Evolutionary conservation across 805 yeast genomes (phyloP).

Genomic region (Cyberlindnera nakhonratchasimensis): DNA sequence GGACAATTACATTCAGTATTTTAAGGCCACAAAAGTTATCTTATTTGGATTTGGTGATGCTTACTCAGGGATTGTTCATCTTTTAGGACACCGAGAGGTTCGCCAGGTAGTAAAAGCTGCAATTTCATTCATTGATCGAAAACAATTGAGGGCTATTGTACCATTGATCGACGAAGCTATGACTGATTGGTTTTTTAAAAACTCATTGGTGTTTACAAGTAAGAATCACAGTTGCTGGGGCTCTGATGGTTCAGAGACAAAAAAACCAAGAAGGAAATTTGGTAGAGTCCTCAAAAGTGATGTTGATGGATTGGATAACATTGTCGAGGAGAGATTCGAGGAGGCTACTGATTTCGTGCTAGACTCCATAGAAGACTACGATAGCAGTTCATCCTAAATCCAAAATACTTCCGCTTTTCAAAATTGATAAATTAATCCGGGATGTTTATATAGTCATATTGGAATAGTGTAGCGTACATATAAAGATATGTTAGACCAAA

Average conservation of each 20-base stretch:
- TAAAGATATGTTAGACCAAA: background rate
- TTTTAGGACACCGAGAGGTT: constrained; percentile 76
- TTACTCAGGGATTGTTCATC: constrained; percentile 79
- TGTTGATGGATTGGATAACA: constrained; percentile 68
- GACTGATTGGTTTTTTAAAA: constrained; percentile 87
- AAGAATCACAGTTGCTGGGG: constrained; percentile 81
- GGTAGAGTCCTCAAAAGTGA: constrained; percentile 83
- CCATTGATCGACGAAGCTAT: constrained; percentile 87
- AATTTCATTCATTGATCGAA: constrained; percentile 64
- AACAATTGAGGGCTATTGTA: constrained; percentile 71
- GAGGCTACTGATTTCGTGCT: constrained; percentile 82
- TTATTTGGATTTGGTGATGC: constrained; percentile 90
- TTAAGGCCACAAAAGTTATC: constrained; percentile 64
- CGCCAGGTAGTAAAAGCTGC: constrained; percentile 67
- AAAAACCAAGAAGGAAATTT: constrained; percentile 83
- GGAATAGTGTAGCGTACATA: too few relatives aligned
- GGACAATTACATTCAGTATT: constrained; percentile 85
- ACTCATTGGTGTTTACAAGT: constrained; percentile 79
- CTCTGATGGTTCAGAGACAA: constrained; percentile 41
- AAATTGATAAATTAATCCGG: background rate
- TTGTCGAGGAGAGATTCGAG: constrained; percentile 75
- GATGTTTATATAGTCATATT: background rate
- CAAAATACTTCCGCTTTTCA: background rate
- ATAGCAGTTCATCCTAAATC: constrained; percentile 32
- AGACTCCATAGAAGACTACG: constrained; percentile 72